These are phyloP conservation scores for Wallacemonas sp. DNA, from an alignment of 208 protist species.

Conservation along the genomic window DNA sequence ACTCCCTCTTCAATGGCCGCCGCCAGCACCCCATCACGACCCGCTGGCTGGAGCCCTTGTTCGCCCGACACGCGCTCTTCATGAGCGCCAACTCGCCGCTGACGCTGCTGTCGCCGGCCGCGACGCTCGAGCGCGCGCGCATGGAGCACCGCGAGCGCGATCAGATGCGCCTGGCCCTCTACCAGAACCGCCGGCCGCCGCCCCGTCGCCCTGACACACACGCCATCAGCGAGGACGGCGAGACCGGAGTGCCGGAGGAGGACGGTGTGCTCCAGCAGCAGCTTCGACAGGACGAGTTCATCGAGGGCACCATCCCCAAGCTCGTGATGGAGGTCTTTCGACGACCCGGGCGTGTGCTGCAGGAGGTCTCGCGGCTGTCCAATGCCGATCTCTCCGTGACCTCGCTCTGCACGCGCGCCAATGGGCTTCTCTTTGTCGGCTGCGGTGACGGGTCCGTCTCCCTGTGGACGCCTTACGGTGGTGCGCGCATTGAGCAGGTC, in stretches of 20 bases:
- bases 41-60: conserved; percentile 73
- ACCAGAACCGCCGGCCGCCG: conserved; percentile 7
- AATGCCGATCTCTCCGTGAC: conserved; percentile 40
- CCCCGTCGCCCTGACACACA: no score
- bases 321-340: conserved; percentile 47
- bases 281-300: conserved; percentile 40
- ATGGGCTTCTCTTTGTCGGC: conserved; percentile 71
- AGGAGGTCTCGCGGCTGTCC: conserved; percentile 36
- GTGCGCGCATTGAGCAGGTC: conserved; percentile 65
- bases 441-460: conserved; percentile 64
- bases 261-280: conserved; percentile 13
- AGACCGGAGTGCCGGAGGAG: background rate
- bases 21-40: conserved; percentile 35
- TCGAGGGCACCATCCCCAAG: conserved; percentile 57
- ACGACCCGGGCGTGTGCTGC: conserved; percentile 37
- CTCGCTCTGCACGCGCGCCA: conserved; percentile 55
- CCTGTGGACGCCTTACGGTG: conserved; percentile 71
- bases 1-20: conserved; percentile 19
- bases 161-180: conserved; percentile 6
- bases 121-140: conserved; percentile 63
- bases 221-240: background rate
- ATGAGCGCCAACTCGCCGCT: conserved; percentile 61
- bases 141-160: conserved; percentile 58
- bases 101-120: conserved; percentile 54
- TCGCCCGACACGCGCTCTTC: conserved; percentile 58